phyloP scores from a whole-genome alignment of 1,139 yeast species.

The Candida neerlandica region DNA sequence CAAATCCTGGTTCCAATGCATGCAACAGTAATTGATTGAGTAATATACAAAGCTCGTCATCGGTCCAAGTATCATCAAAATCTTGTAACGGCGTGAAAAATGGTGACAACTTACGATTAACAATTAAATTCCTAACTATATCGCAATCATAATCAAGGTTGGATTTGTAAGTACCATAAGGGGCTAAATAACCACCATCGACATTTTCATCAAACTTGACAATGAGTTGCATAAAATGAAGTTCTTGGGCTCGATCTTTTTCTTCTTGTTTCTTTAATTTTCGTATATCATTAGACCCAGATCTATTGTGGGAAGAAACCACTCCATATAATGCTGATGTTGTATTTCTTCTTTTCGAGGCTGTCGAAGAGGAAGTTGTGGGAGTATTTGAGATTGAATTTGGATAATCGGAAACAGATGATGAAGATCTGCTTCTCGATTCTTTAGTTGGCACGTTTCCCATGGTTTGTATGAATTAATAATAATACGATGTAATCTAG shows the following conservation, averaged over 20 bases:
- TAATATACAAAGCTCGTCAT: slow-evolving; percentile 64
- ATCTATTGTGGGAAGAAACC: slow-evolving; percentile 8
- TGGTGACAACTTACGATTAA: slow-evolving; percentile 72
- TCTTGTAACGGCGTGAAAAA: slow-evolving; percentile 90
- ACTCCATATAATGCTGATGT: slow-evolving; percentile 8
- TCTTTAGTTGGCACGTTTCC: slow-evolving; percentile 66
- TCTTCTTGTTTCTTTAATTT: slow-evolving; percentile 45
- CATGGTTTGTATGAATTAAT: slow-evolving; percentile 29
- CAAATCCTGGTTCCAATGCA: slow-evolving; percentile 58
- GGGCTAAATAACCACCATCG: slow-evolving; percentile 83
- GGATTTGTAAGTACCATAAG: slow-evolving; percentile 80
- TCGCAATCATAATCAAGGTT: slow-evolving; percentile 75
- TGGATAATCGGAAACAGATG: slow-evolving; percentile 14
- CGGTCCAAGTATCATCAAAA: slow-evolving; percentile 73
- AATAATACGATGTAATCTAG: neutral
- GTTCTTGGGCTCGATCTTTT: slow-evolving; percentile 52
- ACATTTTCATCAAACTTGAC: slow-evolving; percentile 63
- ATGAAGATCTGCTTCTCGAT: slow-evolving; percentile 34
- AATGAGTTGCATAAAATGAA: slow-evolving; percentile 56
- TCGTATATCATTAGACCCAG: slow-evolving; percentile 25
- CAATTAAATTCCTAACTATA: slow-evolving; percentile 66
- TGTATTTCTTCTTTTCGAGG: slow-evolving; percentile 18
- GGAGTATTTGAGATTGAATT: slow-evolving; percentile 11
- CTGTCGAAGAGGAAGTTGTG: slow-evolving; percentile 17
- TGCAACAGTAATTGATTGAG: slow-evolving; percentile 60